A percentile compares a stretch with the other conserved stretches of the same genome.
These are phyloP conservation scores for Chrysophaeum taylorii DNA, from an alignment of 352 stramenopile genomes.

Conservation along the genomic window DNA sequence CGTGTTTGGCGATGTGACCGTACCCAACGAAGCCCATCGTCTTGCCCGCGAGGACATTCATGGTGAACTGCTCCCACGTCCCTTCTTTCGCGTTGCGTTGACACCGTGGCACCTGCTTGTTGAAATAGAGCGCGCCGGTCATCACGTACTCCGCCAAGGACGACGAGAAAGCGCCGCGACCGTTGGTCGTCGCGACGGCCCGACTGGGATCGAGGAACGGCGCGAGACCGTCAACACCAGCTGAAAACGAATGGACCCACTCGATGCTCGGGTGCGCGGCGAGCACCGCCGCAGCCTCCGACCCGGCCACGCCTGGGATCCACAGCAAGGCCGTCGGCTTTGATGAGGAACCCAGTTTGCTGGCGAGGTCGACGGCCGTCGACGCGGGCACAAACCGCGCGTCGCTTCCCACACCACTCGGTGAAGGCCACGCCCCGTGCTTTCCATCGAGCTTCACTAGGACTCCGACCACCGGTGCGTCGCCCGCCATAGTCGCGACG, in stretches of 20 bases:
- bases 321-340: not conserved
- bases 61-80: constrained; percentile 22
- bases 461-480: too few relatives aligned
- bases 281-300: not conserved
- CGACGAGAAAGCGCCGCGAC: constrained; percentile 23
- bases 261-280: not conserved
- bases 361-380: too few relatives aligned
- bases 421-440: too few relatives aligned
- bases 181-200: constrained; percentile 12
- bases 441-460: too few relatives aligned
- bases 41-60: constrained; percentile 18
- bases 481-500: too few relatives aligned
- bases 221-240: constrained; percentile 18
- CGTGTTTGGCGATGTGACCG: constrained; percentile 23
- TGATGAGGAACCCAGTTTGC: too few relatives aligned
- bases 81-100: constrained; percentile 8
- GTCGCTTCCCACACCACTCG: too few relatives aligned
- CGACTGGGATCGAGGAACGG: not conserved
- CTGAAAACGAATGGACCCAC: constrained; percentile 23
- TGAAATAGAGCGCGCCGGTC: constrained; percentile 22
- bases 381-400: too few relatives aligned
- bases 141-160: constrained; percentile 26
- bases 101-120: constrained; percentile 20
- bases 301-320: not conserved
- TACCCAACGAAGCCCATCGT: constrained; percentile 26